phyloP scores from a whole-genome alignment of 2,329 filamentous ascomycete species.

The Epichloe sylvatica region DNA sequence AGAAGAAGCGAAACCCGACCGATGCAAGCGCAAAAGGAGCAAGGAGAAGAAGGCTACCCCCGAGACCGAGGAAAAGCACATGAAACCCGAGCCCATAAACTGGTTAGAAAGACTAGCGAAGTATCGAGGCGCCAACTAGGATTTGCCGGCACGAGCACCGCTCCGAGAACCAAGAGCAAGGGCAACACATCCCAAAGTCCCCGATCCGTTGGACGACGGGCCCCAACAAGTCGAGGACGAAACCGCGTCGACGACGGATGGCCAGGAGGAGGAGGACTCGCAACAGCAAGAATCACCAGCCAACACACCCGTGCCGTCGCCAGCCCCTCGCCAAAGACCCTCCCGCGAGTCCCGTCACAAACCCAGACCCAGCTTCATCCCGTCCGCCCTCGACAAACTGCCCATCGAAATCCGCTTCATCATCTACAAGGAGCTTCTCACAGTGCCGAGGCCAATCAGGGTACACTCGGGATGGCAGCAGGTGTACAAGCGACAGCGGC shows the following conservation, averaged over 20 bases:
- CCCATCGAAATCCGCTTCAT: conserved; percentile 17
- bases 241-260: not conserved
- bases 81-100: not conserved
- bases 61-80: not conserved
- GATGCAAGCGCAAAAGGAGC: not conserved
- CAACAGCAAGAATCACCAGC: not conserved
- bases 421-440: conserved; percentile 20
- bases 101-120: not conserved
- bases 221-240: not conserved
- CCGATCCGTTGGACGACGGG: conserved; percentile 1
- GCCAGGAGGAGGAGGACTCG: not conserved
- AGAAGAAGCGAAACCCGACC: not conserved
- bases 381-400: conserved; percentile 7
- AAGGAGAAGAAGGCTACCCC: not conserved
- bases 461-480: conserved; percentile 22
- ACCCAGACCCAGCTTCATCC: not conserved
- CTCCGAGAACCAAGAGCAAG: not conserved
- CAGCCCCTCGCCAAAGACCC: not conserved
- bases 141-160: not conserved
- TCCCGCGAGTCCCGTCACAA: not conserved
- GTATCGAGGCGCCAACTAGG: not conserved
- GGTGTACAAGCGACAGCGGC: conserved; percentile 16
- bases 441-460: conserved; percentile 17
- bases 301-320: not conserved
- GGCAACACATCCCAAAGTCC: not conserved